Conservation (phyloP, 352 stramenopile genomes). For the Phytophthora constricta region DNA sequence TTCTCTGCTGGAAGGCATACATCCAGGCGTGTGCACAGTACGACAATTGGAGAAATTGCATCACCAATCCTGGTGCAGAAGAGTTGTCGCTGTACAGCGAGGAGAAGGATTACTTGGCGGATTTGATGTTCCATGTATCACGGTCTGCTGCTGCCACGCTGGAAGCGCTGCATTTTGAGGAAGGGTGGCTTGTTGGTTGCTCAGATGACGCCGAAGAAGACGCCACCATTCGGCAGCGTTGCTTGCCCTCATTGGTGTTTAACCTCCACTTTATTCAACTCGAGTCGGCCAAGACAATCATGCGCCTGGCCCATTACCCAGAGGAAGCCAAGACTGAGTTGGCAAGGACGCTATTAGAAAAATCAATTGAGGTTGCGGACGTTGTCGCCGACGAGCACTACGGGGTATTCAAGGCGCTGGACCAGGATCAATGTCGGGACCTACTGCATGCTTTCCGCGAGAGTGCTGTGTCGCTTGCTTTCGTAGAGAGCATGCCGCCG, state of each 20-base stretch:
- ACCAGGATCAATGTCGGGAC: slow-evolving; percentile 67
- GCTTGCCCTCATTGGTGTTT: slow-evolving; percentile 73
- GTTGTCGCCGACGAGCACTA: slow-evolving; percentile 85
- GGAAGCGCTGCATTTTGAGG: slow-evolving; percentile 83
- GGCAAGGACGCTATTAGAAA: slow-evolving; percentile 64
- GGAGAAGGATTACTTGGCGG: slow-evolving; percentile 76
- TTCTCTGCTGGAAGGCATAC: slow-evolving; percentile 78
- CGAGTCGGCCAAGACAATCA: slow-evolving; percentile 74
- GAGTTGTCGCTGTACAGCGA: slow-evolving; percentile 63
- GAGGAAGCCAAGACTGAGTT: slow-evolving; percentile 61
- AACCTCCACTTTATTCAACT: slow-evolving; percentile 82
- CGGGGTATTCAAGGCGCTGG: slow-evolving; percentile 64
- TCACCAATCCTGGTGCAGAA: slow-evolving; percentile 37
- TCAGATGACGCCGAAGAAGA: slow-evolving; percentile 54
- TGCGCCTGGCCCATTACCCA: slow-evolving; percentile 76
- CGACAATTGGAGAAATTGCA: slow-evolving; percentile 73
- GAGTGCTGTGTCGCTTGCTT: slow-evolving; percentile 68
- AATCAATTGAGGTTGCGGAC: slow-evolving; percentile 78
- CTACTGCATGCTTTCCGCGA: slow-evolving; percentile 73
- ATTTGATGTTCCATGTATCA: slow-evolving; percentile 82
- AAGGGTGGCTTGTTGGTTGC: slow-evolving; percentile 75
- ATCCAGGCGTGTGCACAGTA: slow-evolving; percentile 71
- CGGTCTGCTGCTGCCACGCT: slow-evolving; percentile 53
- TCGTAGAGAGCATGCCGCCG: slow-evolving; percentile 49
- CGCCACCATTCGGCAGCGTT: slow-evolving; percentile 50